Conservation (phyloP, 345 rosid genomes). For the Arabidopsis suecica region DNA sequence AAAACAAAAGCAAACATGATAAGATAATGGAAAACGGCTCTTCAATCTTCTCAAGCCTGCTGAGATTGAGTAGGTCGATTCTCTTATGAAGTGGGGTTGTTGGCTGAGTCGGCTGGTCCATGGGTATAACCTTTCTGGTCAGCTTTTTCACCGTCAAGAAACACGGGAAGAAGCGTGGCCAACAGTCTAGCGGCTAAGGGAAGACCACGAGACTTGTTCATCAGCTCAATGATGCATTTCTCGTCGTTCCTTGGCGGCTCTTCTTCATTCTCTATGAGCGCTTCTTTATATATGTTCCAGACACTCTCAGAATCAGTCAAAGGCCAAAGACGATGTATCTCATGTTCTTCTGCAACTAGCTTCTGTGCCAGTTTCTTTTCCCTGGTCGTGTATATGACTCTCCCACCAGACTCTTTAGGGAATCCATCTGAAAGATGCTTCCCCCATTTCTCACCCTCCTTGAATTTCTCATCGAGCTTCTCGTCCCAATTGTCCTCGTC, state of each 20-base stretch:
- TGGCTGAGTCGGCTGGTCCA: background rate
- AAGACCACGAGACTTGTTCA: slow-evolving; percentile 55
- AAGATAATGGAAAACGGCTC: no score
- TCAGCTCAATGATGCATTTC: slow-evolving; percentile 43
- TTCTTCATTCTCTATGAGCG: background rate
- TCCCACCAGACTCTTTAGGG: slow-evolving; percentile 62
- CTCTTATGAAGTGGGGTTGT: no score
- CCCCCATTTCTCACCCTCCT: slow-evolving; percentile 35
- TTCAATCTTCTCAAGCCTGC: no score
- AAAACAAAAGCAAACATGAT: background rate
- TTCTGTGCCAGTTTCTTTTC: slow-evolving; percentile 13
- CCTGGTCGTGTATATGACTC: slow-evolving; percentile 56
- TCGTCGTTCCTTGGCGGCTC: slow-evolving; percentile 38
- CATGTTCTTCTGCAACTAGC: slow-evolving; percentile 51
- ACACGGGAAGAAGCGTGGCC: slow-evolving; percentile 40
- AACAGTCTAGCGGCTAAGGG: slow-evolving; percentile 48
- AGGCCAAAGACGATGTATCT: slow-evolving; percentile 48
- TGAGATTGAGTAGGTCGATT: no score
- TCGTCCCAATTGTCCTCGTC: slow-evolving; percentile 33
- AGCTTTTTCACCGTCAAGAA: slow-evolving; percentile 24
- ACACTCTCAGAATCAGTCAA: slow-evolving; percentile 33
- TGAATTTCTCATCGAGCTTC: slow-evolving; percentile 23
- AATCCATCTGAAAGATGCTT: slow-evolving; percentile 50
- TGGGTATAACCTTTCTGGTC: background rate
- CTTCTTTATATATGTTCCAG: slow-evolving; percentile 50